A percentile compares a stretch with the other conserved stretches of the same genome.
Conservation (phyloP, 805 yeast genomes). For the Candida saitoana region DNA sequence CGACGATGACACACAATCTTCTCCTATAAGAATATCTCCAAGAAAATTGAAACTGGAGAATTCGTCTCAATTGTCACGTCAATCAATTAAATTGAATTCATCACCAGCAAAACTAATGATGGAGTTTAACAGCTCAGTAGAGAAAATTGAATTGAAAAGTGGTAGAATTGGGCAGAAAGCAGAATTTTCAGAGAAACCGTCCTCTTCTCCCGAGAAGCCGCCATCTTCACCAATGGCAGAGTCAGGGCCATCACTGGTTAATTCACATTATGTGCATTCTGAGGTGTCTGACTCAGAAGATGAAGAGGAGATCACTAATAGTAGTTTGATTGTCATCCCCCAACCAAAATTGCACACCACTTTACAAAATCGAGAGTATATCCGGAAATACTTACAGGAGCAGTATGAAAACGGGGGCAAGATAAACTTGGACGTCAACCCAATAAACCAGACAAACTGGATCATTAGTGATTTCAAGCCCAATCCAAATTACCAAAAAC, state of each 20-base stretch:
- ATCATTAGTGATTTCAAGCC: conserved; percentile 29
- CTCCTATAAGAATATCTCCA: conserved; percentile 12
- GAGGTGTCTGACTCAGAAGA: neutral
- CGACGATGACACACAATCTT: conserved; percentile 10
- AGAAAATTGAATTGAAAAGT: neutral
- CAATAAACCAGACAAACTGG: conserved; percentile 37
- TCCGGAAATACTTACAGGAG: conserved; percentile 20
- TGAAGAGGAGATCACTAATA: neutral
- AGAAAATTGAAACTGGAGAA: conserved; percentile 3
- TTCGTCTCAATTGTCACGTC: neutral
- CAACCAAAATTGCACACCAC: conserved; percentile 19
- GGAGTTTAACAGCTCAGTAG: neutral
- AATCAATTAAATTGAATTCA: neutral
- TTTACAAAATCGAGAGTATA: conserved; percentile 29
- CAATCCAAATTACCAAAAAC: conserved; percentile 8
- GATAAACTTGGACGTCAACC: conserved; percentile 27
- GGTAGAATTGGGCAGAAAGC: neutral
- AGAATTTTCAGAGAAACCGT: neutral
- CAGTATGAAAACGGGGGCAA: conserved; percentile 16
- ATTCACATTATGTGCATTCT: neutral
- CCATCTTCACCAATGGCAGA: neutral
- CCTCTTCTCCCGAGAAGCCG: neutral
- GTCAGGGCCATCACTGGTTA: neutral
- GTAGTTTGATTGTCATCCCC: conserved; percentile 2
- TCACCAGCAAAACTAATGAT: neutral